Percentiles rank a stretch among this genome's conserved stretches.
Evolutionary conservation across 2,329 filamentous ascomycete genomes (phyloP).

Genomic region (Pseudopyricularia javanii): DNA sequence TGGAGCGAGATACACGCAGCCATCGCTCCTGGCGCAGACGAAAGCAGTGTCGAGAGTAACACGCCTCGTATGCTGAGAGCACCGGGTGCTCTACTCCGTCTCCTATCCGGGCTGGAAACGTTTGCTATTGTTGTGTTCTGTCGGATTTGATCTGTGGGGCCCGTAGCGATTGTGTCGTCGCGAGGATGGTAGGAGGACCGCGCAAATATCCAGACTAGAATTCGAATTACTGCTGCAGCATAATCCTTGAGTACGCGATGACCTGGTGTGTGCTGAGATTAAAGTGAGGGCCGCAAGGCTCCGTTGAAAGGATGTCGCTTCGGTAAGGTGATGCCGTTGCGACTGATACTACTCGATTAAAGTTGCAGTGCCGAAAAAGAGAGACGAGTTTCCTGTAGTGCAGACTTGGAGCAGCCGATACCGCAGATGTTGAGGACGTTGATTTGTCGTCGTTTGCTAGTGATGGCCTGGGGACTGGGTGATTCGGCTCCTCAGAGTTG

Average conservation of each 20-base stretch:
- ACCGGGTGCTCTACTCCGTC: conserved; percentile 6
- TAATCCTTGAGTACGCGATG: background rate
- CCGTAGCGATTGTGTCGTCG: background rate
- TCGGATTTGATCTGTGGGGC: background rate
- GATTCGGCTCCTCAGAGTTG: background rate
- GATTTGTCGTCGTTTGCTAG: background rate
- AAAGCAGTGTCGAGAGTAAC: conserved; percentile 13
- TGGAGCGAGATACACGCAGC: conserved; percentile 52
- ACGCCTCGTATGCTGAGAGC: conserved; percentile 6
- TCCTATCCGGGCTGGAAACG: conserved; percentile 1
- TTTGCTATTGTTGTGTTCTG: background rate
- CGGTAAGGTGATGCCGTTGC: background rate
- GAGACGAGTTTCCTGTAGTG: background rate
- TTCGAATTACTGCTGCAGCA: background rate
- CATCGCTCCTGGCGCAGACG: conserved; percentile 22
- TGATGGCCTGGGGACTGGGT: background rate
- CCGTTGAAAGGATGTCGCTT: too few species aligned
- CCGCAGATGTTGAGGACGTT: background rate
- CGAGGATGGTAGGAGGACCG: background rate
- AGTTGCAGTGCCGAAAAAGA: background rate
- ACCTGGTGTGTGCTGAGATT: background rate
- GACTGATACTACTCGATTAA: background rate
- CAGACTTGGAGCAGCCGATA: too few species aligned
- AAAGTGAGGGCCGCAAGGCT: too few species aligned
- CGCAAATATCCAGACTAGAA: background rate